Evolutionary conservation across 805 yeast species (phyloP).

Genomic region (Barnettozyma californica): DNA sequence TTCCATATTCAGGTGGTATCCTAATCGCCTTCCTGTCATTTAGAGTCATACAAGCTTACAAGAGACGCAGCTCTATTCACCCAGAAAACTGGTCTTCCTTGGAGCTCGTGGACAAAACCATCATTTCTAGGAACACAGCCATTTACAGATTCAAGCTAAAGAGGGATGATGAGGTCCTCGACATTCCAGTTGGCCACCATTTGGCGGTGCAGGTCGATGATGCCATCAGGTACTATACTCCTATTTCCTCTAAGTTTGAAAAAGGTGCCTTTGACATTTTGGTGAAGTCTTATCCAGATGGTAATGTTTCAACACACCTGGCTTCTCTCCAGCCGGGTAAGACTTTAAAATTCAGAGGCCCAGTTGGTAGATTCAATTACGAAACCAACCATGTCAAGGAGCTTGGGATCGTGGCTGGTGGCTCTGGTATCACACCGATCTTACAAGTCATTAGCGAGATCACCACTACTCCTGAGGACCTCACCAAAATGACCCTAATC

Average conservation of each 20-base stretch:
- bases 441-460: conserved; percentile 70
- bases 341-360: conserved; percentile 68
- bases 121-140: conserved; percentile 65
- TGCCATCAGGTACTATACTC: conserved; percentile 63
- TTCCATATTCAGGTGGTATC: conserved; percentile 38
- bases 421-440: conserved; percentile 88
- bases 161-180: conserved; percentile 54
- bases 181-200: conserved; percentile 73
- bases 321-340: conserved; percentile 63
- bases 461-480: conserved; percentile 63
- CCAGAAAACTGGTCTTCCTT: conserved; percentile 54
- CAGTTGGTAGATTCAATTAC: conserved; percentile 69
- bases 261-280: conserved; percentile 71
- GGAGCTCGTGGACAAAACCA: conserved; percentile 69
- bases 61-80: conserved; percentile 40
- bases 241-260: conserved; percentile 66
- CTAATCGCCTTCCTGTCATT: conserved; percentile 34
- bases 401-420: conserved; percentile 74
- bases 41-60: conserved; percentile 33
- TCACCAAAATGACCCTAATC: conserved; percentile 54
- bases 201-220: conserved; percentile 49
- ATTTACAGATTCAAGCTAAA: conserved; percentile 65
- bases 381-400: conserved; percentile 53
- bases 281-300: conserved; percentile 71
- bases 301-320: conserved; percentile 61